phyloP scores from a whole-genome alignment of 306 rosid genomes.

The Benincasa hispida region DNA sequence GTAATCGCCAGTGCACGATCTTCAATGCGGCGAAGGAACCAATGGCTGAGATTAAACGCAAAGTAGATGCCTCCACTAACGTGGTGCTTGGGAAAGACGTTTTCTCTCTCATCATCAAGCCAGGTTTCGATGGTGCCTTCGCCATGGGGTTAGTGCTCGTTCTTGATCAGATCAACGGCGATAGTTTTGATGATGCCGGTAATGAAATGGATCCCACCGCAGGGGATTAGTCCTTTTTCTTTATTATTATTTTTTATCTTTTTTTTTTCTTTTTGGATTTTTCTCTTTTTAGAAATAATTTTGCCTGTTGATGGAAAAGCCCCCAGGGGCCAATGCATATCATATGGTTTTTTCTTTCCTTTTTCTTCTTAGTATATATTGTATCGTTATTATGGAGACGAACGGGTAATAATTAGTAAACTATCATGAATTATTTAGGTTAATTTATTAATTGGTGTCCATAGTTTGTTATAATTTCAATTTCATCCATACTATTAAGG shows the following conservation, averaged over 20 bases:
- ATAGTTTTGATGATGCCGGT: conserved; percentile 17
- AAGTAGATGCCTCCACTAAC: conserved; percentile 66
- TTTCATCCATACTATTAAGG: too few species aligned
- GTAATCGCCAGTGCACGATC: conserved; percentile 51
- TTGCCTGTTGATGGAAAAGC: neutral
- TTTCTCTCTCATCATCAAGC: conserved; percentile 58
- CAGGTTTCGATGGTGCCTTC: conserved; percentile 75
- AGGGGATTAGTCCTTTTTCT: conserved; percentile 8
- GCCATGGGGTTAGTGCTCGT: conserved; percentile 81
- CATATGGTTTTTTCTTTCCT: neutral
- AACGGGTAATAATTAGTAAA: neutral
- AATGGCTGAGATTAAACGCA: conserved; percentile 82
- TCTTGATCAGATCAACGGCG: conserved; percentile 74
- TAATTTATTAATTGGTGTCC: neutral
- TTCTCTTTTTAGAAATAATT: neutral
- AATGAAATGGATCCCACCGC: conserved; percentile 28
- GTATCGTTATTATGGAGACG: neutral
- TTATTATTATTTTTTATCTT: too few species aligned
- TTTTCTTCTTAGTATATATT: neutral
- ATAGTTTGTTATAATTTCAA: too few species aligned
- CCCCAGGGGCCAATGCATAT: neutral
- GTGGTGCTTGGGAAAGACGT: conserved; percentile 89
- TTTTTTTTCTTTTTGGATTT: neutral
- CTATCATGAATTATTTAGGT: neutral
- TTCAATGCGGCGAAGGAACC: conserved; percentile 23